Evolutionary conservation across 75 land plant genomes (phyloP).

Genomic region (Selaginella moellendorffii): DNA sequence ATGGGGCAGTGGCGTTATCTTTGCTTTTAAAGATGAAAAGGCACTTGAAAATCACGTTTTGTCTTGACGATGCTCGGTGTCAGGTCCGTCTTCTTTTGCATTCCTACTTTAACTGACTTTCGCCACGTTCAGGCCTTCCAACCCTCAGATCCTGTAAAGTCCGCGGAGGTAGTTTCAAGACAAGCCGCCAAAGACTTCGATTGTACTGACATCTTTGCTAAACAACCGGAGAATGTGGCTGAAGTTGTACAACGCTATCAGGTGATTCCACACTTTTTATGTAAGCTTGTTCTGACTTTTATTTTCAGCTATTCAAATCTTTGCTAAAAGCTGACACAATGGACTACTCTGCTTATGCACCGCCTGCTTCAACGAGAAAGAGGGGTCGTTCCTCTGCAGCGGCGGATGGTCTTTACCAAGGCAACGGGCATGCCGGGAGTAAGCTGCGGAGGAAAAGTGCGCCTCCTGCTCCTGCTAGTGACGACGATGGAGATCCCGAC

Average conservation of each 20-base stretch:
- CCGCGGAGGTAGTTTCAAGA: slow-evolving; percentile 60
- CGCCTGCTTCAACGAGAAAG: slow-evolving; percentile 50
- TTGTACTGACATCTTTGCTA: slow-evolving; percentile 28
- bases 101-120: not conserved
- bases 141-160: slow-evolving; percentile 62
- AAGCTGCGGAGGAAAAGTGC: not conserved
- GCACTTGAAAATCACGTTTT: slow-evolving; percentile 70
- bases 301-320: slow-evolving; percentile 63
- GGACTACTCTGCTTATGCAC: slow-evolving; percentile 60
- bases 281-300: not conserved
- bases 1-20: slow-evolving; percentile 64
- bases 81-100: slow-evolving; percentile 44
- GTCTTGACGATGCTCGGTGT: slow-evolving; percentile 86
- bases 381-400: slow-evolving; percentile 14
- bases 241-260: slow-evolving; percentile 66
- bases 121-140: slow-evolving; percentile 43
- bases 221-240: slow-evolving; percentile 35
- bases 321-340: slow-evolving; percentile 73
- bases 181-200: slow-evolving; percentile 62
- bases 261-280: slow-evolving; percentile 22
- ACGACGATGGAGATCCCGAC: not conserved
- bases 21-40: slow-evolving; percentile 81
- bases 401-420: not conserved
- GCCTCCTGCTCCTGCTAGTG: not conserved
- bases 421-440: not conserved